Percentiles rank a stretch among this genome's conserved stretches.
These are phyloP conservation scores for Pisolithus orientalis DNA, from an alignment of 768 basidiomycete species.

Conservation along the genomic window DNA sequence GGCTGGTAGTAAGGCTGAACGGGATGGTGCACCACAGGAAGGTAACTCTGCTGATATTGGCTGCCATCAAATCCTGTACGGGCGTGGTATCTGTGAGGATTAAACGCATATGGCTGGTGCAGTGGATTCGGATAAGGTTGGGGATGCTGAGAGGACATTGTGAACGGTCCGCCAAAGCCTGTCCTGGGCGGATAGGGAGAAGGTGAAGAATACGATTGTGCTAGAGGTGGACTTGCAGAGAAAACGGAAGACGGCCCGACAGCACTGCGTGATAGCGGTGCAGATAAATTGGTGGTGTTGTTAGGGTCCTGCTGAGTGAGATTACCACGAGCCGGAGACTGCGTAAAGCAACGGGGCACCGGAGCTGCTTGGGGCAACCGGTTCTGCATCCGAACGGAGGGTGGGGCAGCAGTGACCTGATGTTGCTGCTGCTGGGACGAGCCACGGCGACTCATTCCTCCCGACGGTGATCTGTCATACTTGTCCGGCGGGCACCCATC, in stretches of 20 bases:
- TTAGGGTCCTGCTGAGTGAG: background rate
- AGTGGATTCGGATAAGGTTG: slow-evolving; percentile 22
- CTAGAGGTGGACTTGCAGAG: slow-evolving; percentile 17
- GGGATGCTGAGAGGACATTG: slow-evolving; percentile 38
- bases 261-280: background rate
- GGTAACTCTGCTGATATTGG: slow-evolving; percentile 37
- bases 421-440: background rate
- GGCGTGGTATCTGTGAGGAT: slow-evolving; percentile 30
- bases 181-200: slow-evolving; percentile 29
- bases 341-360: background rate
- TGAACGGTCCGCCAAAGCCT: slow-evolving; percentile 41
- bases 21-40: slow-evolving; percentile 30
- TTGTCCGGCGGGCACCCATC: slow-evolving; percentile 3
- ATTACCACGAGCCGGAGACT: background rate
- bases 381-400: slow-evolving; percentile 1
- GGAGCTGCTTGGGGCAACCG: slow-evolving; percentile 3
- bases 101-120: slow-evolving; percentile 26
- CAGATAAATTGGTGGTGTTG: background rate
- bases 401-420: background rate
- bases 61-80: slow-evolving; percentile 28
- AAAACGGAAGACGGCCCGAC: slow-evolving; percentile 7
- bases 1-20: slow-evolving; percentile 36
- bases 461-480: background rate
- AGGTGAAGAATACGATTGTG: slow-evolving; percentile 18
- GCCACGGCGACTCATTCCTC: background rate